Evolutionary conservation across 2,329 filamentous ascomycete genomes (phyloP).

Genomic region (Alternaria ventricosa): DNA sequence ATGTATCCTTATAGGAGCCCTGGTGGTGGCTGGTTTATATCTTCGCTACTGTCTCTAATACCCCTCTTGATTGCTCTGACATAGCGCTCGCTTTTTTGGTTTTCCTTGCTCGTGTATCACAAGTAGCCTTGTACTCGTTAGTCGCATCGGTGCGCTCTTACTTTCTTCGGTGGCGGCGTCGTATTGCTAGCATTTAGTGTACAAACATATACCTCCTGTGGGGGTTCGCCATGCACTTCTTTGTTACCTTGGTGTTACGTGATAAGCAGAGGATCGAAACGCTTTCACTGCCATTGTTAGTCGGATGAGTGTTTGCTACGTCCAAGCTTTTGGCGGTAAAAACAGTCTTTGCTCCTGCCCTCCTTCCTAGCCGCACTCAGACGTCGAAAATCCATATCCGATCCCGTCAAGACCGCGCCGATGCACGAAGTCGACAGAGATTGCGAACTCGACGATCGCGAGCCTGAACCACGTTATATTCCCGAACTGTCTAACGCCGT

Average conservation of each 20-base stretch:
- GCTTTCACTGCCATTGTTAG: not conserved
- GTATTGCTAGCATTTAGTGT: not conserved
- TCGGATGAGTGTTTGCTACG: not conserved
- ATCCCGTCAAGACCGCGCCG: not conserved
- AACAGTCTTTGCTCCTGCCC: not conserved
- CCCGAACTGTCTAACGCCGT: not conserved
- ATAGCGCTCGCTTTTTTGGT: not conserved
- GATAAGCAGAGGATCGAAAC: not conserved
- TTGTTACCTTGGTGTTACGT: not conserved
- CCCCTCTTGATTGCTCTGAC: not conserved
- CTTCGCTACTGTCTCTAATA: slow-evolving; percentile 3
- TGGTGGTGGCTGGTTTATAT: not conserved
- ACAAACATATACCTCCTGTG: not conserved
- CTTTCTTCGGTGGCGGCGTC: not conserved
- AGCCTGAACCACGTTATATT: not conserved
- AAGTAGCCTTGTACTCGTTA: not conserved
- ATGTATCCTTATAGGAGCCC: not conserved
- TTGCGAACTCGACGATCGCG: not conserved
- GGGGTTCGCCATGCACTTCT: not conserved
- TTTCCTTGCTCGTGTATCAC: not conserved
- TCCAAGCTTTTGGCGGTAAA: not conserved
- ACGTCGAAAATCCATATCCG: not conserved
- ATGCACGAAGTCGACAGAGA: not conserved
- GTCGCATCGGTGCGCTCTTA: not conserved
- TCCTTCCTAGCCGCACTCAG: not conserved